Evolutionary conservation across 2,329 filamentous ascomycete genomes (phyloP), one percentile per base, ranked within the genome.

Genomic region (Fusarium sp.): DNA sequence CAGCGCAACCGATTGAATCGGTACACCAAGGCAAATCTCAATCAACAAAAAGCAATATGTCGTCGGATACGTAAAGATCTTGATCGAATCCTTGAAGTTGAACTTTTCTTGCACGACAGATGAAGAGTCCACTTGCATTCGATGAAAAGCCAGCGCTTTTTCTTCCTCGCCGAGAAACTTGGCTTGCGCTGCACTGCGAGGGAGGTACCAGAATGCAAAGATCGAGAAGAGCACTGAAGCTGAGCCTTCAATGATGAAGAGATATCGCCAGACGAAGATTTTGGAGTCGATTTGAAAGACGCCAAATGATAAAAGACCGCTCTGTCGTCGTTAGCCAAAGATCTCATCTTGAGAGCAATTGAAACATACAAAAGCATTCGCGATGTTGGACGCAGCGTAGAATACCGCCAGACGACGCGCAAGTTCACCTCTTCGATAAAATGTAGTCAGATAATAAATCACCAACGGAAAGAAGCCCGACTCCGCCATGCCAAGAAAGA

Each of bases 171-270:
- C 31, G 6, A 69, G 48, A n/a, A 69, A 69, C 9, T 63, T 63
- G 26, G 66, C 66, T 4, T 69, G 42, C 0, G 28, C 38, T 22
- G 66, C 64, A 4, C 54, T 68, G 2, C n/a, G 56, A 3, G 66
- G 66, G 9, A 69, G 64, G 3, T 69, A 69, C 66, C 66, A 69
- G 24, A 63, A 69, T 18, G 66, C 66, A 20, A 69, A 69, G 13
- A 42, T 12, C 0, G 66, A 69, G 12, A 69, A 69, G 14, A 69
- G 56, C 0, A 69, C 66, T 2, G 66, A 69, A 1, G 56, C 64
- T 12, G 66, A 45, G 4, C 66, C 66, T 9, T 69, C 66, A 1
- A 69, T 69, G 17, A 69, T 69, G 33, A 69, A 69, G 2, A 69
- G 48, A 6, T 69, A 69, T 7, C 64, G 22, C 66, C 66, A 69